Percentiles rank a stretch among this genome's conserved stretches.
phyloP scores from a whole-genome alignment of 176 grass and related monocot species.

The Musa troglodytarum region DNA sequence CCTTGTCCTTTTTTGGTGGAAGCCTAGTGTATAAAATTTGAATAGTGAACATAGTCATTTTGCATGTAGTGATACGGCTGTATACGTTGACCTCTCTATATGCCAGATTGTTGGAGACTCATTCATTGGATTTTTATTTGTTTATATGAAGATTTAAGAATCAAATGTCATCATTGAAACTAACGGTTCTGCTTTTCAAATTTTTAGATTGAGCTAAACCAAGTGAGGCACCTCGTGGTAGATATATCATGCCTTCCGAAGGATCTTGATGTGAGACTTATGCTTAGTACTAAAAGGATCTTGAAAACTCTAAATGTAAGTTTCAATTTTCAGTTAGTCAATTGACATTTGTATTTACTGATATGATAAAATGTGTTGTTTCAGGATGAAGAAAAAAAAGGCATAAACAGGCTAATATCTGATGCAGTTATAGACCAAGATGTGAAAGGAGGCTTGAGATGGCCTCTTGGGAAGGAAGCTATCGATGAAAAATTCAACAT shows the following conservation, averaged over 20 bases:
- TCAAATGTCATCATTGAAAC: no score
- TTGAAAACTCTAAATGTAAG: constrained; percentile 54
- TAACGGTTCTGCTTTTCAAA: not conserved
- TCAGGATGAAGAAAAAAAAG: constrained; percentile 42
- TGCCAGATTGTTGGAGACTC: no score
- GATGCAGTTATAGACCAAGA: constrained; percentile 50
- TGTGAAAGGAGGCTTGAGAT: constrained; percentile 74
- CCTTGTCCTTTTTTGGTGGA: no score
- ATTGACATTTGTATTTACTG: constrained; percentile 4
- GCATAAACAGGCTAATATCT: constrained; percentile 41
- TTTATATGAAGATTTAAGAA: no score
- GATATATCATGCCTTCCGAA: constrained; percentile 66
- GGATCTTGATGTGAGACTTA: constrained; percentile 61
- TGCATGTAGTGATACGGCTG: no score
- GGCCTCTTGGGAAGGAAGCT: constrained; percentile 52
- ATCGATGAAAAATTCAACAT: constrained; percentile 40
- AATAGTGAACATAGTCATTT: no score
- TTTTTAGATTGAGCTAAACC: constrained; percentile 54
- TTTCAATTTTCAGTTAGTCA: not conserved
- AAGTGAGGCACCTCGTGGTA: constrained; percentile 51
- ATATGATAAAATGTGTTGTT: constrained; percentile 20
- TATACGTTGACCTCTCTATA: no score
- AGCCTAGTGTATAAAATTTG: no score
- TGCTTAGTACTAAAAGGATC: constrained; percentile 43
- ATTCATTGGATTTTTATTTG: no score